These are phyloP conservation scores for Theileria equi DNA, from an alignment of 169 alveolate species.

Conservation along the genomic window DNA sequence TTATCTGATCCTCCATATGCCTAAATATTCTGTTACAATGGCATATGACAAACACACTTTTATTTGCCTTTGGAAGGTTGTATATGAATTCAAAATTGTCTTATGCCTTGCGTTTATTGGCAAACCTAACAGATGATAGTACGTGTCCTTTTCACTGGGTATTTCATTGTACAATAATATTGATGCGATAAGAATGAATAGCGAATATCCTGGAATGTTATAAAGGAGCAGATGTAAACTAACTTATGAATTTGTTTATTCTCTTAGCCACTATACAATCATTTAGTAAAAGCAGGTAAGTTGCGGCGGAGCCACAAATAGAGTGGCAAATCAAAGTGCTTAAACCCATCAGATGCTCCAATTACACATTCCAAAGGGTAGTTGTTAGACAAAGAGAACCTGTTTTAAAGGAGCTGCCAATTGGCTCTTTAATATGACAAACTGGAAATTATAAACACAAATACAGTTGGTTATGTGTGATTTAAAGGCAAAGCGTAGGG, in stretches of 20 bases:
- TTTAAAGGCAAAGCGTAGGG: no score
- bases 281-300: constrained; percentile 42
- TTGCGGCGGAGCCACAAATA: constrained; percentile 27
- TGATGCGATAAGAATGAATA: constrained; percentile 28
- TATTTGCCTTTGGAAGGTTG: not conserved
- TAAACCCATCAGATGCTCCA: constrained; percentile 38
- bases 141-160: constrained; percentile 15
- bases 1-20: constrained; percentile 24
- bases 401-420: no score
- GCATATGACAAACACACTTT: constrained; percentile 8
- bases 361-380: no score
- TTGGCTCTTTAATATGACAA: no score
- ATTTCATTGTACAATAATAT: constrained; percentile 22
- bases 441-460: no score
- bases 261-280: constrained; percentile 3
- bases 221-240: not conserved
- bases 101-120: constrained; percentile 37
- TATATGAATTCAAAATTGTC: constrained; percentile 25
- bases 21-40: not conserved
- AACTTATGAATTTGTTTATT: constrained; percentile 11
- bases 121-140: constrained; percentile 26
- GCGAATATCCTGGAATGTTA: constrained; percentile 13
- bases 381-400: no score
- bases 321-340: constrained; percentile 40
- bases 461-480: no score